Percentiles rank a stretch among this genome's conserved stretches.
phyloP scores from a whole-genome alignment of 352 stramenopile species.

The Phytophthora fragariae region DNA sequence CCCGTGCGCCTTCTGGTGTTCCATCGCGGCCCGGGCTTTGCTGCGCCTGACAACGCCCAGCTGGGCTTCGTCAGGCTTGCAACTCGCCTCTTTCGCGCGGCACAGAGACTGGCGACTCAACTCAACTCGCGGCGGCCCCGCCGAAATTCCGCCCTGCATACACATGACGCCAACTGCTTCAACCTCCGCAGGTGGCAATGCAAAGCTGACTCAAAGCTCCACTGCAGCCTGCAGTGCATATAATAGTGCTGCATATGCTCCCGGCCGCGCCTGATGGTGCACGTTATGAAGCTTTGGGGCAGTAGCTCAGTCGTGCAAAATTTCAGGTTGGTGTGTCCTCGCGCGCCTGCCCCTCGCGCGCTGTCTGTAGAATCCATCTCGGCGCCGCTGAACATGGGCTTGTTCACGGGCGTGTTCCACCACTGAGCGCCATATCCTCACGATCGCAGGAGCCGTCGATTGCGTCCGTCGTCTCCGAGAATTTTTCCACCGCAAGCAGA shows the following conservation, averaged over 20 bases:
- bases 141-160: too few relatives aligned
- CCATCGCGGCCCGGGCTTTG: conserved; percentile 3
- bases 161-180: too few relatives aligned
- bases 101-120: conserved; percentile 21
- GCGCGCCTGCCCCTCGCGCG: conserved; percentile 17
- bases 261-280: too few relatives aligned
- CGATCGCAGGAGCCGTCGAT: conserved; percentile 24
- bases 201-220: too few relatives aligned
- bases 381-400: neutral
- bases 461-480: conserved; percentile 6
- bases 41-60: conserved; percentile 9
- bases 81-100: conserved; percentile 20
- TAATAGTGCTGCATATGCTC: too few relatives aligned
- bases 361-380: conserved; percentile 18
- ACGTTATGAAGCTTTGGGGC: too few relatives aligned
- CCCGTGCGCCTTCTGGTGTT: conserved; percentile 27
- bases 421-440: conserved; percentile 22
- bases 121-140: neutral
- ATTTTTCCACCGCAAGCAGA: neutral
- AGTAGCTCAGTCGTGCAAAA: conserved; percentile 2
- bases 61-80: conserved; percentile 9
- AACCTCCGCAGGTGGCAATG: too few relatives aligned
- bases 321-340: conserved; percentile 21
- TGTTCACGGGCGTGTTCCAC: neutral
- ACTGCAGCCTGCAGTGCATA: too few relatives aligned